Conservation (phyloP, 441 rosid genomes). For the Capsella rubella region DNA sequence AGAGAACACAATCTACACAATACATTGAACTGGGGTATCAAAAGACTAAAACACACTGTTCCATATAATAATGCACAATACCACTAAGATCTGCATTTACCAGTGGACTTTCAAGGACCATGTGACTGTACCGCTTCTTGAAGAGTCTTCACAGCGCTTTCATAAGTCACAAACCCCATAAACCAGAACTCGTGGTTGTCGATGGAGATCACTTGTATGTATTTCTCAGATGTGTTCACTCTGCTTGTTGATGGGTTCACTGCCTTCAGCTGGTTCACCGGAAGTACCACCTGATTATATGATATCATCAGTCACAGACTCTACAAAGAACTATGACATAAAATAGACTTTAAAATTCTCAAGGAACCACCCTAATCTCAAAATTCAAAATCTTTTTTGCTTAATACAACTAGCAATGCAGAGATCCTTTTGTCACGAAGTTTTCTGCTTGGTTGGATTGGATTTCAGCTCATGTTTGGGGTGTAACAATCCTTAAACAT, state of each 20-base stretch:
- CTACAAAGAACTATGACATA: not conserved
- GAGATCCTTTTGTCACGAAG: not conserved
- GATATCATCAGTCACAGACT: slow-evolving; percentile 12
- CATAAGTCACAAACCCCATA: slow-evolving; percentile 92
- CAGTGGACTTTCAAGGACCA: slow-evolving; percentile 27
- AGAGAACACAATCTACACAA: slow-evolving; percentile 28
- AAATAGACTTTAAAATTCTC: not conserved
- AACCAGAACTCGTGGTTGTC: slow-evolving; percentile 97
- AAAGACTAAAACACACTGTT: slow-evolving; percentile 22
- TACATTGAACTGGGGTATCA: slow-evolving; percentile 21
- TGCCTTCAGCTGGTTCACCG: slow-evolving; percentile 70
- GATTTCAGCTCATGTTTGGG: slow-evolving; percentile 13
- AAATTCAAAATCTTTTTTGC: not conserved
- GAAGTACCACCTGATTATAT: slow-evolving; percentile 70
- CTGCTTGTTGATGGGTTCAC: slow-evolving; percentile 80
- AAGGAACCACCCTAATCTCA: slow-evolving; percentile 5
- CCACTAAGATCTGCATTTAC: slow-evolving; percentile 17
- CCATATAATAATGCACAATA: slow-evolving; percentile 30
- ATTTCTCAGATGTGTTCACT: slow-evolving; percentile 74
- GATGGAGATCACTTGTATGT: slow-evolving; percentile 77
- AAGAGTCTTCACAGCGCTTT: slow-evolving; percentile 81
- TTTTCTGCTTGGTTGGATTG: not conserved
- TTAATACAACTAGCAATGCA: not conserved
- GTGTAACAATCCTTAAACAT: not conserved
- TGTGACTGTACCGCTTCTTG: slow-evolving; percentile 56